Evolutionary conservation across 179 eudicot species (phyloP).

Genomic region (Actinidia arguta): DNA sequence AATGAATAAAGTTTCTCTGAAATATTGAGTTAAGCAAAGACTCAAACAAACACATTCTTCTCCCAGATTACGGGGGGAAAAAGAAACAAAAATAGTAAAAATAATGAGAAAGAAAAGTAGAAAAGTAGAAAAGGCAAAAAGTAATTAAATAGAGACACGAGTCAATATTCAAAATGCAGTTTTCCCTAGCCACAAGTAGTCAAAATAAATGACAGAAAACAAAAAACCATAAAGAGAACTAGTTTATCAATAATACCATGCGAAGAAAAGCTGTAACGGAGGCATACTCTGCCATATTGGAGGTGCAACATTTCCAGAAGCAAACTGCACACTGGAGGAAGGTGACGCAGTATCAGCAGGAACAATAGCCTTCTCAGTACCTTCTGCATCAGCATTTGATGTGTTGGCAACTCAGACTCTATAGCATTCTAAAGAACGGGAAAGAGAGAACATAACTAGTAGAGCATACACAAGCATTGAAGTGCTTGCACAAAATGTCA

Average conservation of each 20-base stretch:
- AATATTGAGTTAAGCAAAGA: too few relatives aligned
- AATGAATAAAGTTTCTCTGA: too few relatives aligned
- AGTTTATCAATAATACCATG: conserved; percentile 49
- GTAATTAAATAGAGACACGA: background rate
- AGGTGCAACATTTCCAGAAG: conserved; percentile 42
- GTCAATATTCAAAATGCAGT: background rate
- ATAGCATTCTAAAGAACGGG: conserved; percentile 55
- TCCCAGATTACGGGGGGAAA: background rate
- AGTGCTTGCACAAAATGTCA: too few relatives aligned
- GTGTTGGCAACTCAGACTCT: conserved; percentile 51
- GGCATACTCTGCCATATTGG: conserved; percentile 62
- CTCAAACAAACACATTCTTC: too few relatives aligned
- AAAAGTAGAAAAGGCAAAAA: background rate
- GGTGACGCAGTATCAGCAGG: conserved; percentile 60
- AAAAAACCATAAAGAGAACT: background rate
- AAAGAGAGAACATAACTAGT: background rate
- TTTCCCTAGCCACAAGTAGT: background rate
- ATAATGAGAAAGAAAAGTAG: too few relatives aligned
- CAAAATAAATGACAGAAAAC: background rate
- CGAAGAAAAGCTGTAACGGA: conserved; percentile 83
- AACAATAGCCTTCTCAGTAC: conserved; percentile 41
- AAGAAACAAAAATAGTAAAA: too few relatives aligned
- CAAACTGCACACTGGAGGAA: conserved; percentile 49
- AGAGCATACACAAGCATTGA: background rate
- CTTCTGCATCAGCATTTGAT: conserved; percentile 50